Percentiles rank a stretch among this genome's conserved stretches.
Evolutionary conservation across 768 basidiomycete species (phyloP).

Genomic region (Leccinum truebloodii): DNA sequence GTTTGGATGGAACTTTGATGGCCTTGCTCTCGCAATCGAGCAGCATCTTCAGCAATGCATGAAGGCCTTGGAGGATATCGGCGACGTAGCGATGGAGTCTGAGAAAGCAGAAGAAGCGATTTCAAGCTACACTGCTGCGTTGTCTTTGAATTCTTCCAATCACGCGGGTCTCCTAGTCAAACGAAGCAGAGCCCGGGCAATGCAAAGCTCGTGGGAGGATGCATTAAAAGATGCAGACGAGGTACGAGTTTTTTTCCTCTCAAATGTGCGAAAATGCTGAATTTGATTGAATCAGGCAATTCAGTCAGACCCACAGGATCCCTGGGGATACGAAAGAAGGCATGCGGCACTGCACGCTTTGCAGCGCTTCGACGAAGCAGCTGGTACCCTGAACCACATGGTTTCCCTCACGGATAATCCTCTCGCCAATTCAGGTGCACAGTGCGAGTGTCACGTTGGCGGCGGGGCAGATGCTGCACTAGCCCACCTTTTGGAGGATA

Average conservation of each 20-base stretch:
- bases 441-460: slow-evolving; percentile 7
- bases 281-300: background rate
- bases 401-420: background rate
- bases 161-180: slow-evolving; percentile 3
- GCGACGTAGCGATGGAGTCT: background rate
- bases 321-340: slow-evolving; percentile 2
- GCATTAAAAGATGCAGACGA: slow-evolving; percentile 17
- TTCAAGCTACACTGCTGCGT: background rate
- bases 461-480: background rate
- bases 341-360: slow-evolving; percentile 4
- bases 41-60: background rate
- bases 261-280: background rate
- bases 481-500: slow-evolving; percentile 15
- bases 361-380: background rate
- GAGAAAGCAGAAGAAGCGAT: slow-evolving; percentile 1
- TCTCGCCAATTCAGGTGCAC: background rate
- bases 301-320: background rate
- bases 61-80: background rate
- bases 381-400: background rate
- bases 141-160: slow-evolving; percentile 1
- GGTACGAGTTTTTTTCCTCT: background rate
- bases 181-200: slow-evolving; percentile 5
- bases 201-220: slow-evolving; percentile 2
- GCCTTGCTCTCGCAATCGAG: background rate
- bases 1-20: slow-evolving; percentile 17